These are phyloP conservation scores for Cryomyces antarcticus DNA, from an alignment of 495 filamentous ascomycete genomes.

Conservation along the genomic window DNA sequence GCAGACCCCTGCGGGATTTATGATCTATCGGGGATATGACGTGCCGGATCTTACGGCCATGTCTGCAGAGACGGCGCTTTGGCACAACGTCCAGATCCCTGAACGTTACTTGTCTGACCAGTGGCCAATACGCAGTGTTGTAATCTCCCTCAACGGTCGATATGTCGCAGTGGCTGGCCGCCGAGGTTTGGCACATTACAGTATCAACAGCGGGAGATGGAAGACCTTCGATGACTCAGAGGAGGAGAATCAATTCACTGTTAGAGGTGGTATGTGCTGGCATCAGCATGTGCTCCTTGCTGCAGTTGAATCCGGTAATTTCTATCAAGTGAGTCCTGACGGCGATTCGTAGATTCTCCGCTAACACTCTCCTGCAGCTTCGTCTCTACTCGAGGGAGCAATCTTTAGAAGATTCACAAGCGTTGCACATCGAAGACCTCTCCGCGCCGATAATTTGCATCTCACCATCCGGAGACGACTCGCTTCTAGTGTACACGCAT, in stretches of 20 bases:
- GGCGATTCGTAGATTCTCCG: not conserved
- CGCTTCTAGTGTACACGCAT: conserved; percentile 85
- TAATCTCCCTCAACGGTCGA: conserved; percentile 75
- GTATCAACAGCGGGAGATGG: conserved; percentile 84
- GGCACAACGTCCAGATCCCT: conserved; percentile 82
- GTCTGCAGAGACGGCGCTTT: conserved; percentile 76
- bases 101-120: conserved; percentile 67
- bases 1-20: conserved; percentile 62
- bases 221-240: conserved; percentile 71
- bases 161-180: conserved; percentile 91
- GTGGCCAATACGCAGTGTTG: conserved; percentile 74
- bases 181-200: conserved; percentile 87
- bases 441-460: conserved; percentile 71
- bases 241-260: conserved; percentile 73
- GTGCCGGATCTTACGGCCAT: conserved; percentile 74
- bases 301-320: conserved; percentile 68
- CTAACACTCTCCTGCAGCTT: conserved; percentile 24
- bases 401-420: conserved; percentile 46
- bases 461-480: conserved; percentile 77
- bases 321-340: conserved; percentile 43
- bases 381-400: conserved; percentile 82
- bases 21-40: conserved; percentile 87
- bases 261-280: conserved; percentile 96
- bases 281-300: conserved; percentile 89
- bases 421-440: conserved; percentile 57